Evolutionary conservation across 495 filamentous ascomycete species (phyloP).

Genomic region (Beverwykella pulmonaria): DNA sequence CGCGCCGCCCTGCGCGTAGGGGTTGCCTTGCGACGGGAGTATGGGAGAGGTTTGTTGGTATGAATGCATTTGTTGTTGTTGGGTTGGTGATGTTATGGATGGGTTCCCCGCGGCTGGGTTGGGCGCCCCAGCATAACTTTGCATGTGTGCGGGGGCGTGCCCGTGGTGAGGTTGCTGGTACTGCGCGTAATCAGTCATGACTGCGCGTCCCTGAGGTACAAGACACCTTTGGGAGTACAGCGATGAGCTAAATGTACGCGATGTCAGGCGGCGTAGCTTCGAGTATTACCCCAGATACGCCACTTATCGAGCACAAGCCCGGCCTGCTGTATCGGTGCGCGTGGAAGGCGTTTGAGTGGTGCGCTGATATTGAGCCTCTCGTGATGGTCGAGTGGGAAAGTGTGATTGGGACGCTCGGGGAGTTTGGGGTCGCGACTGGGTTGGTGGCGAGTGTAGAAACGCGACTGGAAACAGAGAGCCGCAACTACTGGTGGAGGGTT

Average conservation of each 20-base stretch:
- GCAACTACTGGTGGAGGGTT: conserved; percentile 35
- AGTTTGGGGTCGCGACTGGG: conserved; percentile 24
- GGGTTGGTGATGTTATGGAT: conserved; percentile 62
- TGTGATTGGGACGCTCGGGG: conserved; percentile 37
- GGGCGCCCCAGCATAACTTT: conserved; percentile 53
- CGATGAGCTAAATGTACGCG: conserved; percentile 31
- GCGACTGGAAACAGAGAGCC: conserved; percentile 18
- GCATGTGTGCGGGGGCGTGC: conserved; percentile 55
- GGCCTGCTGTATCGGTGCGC: conserved; percentile 13
- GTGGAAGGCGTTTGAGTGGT: neutral
- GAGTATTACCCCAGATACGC: conserved; percentile 39
- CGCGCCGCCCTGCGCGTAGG: conserved; percentile 33
- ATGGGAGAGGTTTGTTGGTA: conserved; percentile 62
- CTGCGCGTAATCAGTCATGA: conserved; percentile 71
- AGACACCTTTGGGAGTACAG: conserved; percentile 33
- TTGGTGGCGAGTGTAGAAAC: conserved; percentile 7
- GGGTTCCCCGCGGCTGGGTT: conserved; percentile 47
- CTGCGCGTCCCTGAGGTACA: conserved; percentile 28
- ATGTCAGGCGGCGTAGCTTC: conserved; percentile 22
- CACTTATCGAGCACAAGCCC: conserved; percentile 31
- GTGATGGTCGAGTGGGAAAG: neutral
- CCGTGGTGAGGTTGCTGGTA: conserved; percentile 64
- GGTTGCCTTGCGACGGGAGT: conserved; percentile 59
- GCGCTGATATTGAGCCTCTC: conserved; percentile 4
- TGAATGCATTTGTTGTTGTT: conserved; percentile 57